Evolutionary conservation across 2,329 filamentous ascomycete genomes (phyloP).

Genomic region (Colletotrichum shisoi): DNA sequence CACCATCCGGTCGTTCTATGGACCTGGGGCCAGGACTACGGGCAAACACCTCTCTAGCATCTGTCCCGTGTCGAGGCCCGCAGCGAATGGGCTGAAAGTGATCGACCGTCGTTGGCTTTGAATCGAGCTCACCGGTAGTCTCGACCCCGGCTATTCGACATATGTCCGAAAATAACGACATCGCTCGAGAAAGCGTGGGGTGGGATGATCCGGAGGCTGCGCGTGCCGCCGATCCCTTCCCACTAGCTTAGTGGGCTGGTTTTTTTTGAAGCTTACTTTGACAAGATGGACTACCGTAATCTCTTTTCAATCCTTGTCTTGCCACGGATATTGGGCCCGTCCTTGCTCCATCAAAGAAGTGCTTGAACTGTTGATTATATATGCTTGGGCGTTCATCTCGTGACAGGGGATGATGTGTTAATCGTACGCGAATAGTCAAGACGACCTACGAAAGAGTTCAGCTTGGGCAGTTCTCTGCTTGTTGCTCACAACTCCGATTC

Average conservation of each 20-base stretch:
- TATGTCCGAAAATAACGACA: slow-evolving; percentile 36
- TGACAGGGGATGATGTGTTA: neutral
- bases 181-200: slow-evolving; percentile 28
- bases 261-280: slow-evolving; percentile 16
- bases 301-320: neutral
- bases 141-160: slow-evolving; percentile 35
- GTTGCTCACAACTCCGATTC: neutral
- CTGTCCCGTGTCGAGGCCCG: neutral
- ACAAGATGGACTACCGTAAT: slow-evolving; percentile 5
- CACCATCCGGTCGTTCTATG: slow-evolving; percentile 2
- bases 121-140: neutral
- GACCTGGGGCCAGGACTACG: neutral
- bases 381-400: neutral
- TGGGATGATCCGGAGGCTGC: slow-evolving; percentile 2
- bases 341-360: too few relatives aligned
- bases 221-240: slow-evolving; percentile 8
- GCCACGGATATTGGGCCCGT: neutral
- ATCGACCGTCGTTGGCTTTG: slow-evolving; percentile 13
- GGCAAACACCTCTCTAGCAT: neutral
- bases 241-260: neutral
- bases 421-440: neutral
- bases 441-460: neutral
- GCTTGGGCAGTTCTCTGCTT: neutral
- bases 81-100: neutral
- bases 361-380: neutral